Conservation (phyloP, 805 yeast species). For the Scheffersomyces lignosus region DNA sequence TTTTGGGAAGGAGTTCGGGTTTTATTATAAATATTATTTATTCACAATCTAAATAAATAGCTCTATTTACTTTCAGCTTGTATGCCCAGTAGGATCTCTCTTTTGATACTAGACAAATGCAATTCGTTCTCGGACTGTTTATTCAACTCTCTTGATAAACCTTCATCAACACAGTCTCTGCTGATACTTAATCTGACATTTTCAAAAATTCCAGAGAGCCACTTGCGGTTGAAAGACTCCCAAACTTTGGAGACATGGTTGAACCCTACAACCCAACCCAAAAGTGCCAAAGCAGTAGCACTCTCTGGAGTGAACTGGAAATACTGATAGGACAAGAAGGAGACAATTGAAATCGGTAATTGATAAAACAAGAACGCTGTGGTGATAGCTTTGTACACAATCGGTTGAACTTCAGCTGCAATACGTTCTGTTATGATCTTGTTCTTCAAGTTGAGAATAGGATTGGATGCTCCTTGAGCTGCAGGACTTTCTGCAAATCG, state of each 20-base stretch:
- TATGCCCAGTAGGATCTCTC: not conserved
- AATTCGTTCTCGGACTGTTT: constrained; percentile 21
- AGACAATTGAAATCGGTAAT: constrained; percentile 33
- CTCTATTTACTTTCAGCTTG: not conserved
- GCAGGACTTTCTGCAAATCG: constrained; percentile 18
- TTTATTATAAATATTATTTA: too few relatives aligned
- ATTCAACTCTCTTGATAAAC: constrained; percentile 34
- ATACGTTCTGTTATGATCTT: constrained; percentile 28
- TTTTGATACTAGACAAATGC: not conserved
- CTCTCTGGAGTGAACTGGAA: constrained; percentile 34
- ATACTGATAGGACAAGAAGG: constrained; percentile 30
- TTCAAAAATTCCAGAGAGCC: constrained; percentile 34
- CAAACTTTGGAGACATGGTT: constrained; percentile 39
- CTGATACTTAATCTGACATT: constrained; percentile 35
- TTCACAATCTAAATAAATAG: too few relatives aligned
- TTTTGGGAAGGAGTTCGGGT: too few relatives aligned
- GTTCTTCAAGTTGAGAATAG: constrained; percentile 30
- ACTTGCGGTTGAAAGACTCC: constrained; percentile 27
- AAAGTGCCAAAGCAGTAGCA: constrained; percentile 30
- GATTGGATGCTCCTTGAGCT: constrained; percentile 19
- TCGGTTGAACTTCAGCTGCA: constrained; percentile 36
- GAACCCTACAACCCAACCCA: constrained; percentile 45
- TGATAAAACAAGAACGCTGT: constrained; percentile 37
- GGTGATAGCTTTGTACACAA: constrained; percentile 27
- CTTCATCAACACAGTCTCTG: constrained; percentile 37